These are phyloP conservation scores for Hericium erinaceus DNA, from an alignment of 768 basidiomycete genomes.

Conservation along the genomic window DNA sequence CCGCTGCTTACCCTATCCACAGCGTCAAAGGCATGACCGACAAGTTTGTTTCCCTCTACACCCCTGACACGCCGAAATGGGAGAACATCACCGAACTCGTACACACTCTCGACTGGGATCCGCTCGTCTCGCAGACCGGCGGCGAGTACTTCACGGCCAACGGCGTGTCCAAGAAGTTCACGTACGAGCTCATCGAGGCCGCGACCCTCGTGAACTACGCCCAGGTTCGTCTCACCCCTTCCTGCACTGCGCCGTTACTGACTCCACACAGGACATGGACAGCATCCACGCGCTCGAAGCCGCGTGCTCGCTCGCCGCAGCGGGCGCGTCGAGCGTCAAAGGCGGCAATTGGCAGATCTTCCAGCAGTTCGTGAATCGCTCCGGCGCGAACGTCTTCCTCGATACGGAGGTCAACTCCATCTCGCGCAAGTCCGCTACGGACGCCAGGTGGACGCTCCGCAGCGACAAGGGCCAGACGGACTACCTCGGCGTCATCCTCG, in stretches of 20 bases:
- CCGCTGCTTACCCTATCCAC: neutral
- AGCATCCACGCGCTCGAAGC: conserved; percentile 74
- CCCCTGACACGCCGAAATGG: conserved; percentile 46
- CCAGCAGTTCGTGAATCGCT: conserved; percentile 64
- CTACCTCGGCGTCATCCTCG: conserved; percentile 76
- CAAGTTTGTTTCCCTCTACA: conserved; percentile 46
- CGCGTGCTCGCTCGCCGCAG: conserved; percentile 59
- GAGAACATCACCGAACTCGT: conserved; percentile 33
- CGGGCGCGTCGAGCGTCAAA: conserved; percentile 51
- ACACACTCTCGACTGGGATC: conserved; percentile 14
- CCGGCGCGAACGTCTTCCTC: conserved; percentile 60
- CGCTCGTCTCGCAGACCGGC: conserved; percentile 39
- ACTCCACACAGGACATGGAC: conserved; percentile 42
- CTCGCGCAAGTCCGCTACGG: conserved; percentile 20
- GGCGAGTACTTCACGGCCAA: conserved; percentile 42
- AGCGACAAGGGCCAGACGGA: conserved; percentile 31
- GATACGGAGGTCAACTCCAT: conserved; percentile 48
- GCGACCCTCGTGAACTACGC: conserved; percentile 77
- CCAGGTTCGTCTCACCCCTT: conserved; percentile 33
- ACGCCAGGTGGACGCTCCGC: conserved; percentile 39
- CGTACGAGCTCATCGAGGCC: conserved; percentile 63
- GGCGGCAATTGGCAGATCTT: conserved; percentile 87
- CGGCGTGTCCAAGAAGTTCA: conserved; percentile 49
- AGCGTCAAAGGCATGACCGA: conserved; percentile 48
- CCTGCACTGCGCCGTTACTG: neutral